These are phyloP conservation scores for Pseudocercospora musae DNA, from an alignment of 2,329 filamentous ascomycete species.

Conservation along the genomic window DNA sequence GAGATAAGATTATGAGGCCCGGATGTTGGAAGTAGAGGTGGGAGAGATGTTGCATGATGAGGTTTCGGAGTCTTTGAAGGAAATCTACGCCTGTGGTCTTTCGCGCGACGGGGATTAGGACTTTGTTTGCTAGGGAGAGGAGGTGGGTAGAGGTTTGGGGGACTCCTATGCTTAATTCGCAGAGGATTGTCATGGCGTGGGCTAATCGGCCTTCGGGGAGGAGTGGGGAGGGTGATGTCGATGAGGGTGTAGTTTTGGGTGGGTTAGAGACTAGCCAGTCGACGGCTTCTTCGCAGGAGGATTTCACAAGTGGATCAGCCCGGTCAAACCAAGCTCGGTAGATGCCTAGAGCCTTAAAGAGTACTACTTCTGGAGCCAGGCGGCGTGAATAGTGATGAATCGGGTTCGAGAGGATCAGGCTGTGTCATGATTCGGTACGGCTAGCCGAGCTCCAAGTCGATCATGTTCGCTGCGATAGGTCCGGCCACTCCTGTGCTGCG, in stretches of 20 bases:
- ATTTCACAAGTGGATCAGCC: slow-evolving; percentile 61
- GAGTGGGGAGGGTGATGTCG: slow-evolving; percentile 65
- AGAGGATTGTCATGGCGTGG: slow-evolving; percentile 73
- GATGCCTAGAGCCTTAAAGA: slow-evolving; percentile 66
- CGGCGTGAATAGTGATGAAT: slow-evolving; percentile 62
- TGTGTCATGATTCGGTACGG: slow-evolving; percentile 73
- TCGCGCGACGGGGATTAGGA: slow-evolving; percentile 60
- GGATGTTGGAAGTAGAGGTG: slow-evolving; percentile 67
- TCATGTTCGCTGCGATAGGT: slow-evolving; percentile 71
- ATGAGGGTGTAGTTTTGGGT: slow-evolving; percentile 54
- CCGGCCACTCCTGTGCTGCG: slow-evolving; percentile 66
- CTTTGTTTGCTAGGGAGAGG: slow-evolving; percentile 63
- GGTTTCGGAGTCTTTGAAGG: slow-evolving; percentile 67
- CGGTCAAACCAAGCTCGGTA: slow-evolving; percentile 66
- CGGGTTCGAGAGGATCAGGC: slow-evolving; percentile 62
- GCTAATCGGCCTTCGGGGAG: slow-evolving; percentile 70
- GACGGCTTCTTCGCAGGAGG: slow-evolving; percentile 61
- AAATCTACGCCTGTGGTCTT: slow-evolving; percentile 68
- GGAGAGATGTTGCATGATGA: slow-evolving; percentile 76
- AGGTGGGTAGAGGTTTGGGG: slow-evolving; percentile 46
- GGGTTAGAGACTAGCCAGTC: slow-evolving; percentile 54
- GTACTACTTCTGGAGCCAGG: slow-evolving; percentile 24
- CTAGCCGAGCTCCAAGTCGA: slow-evolving; percentile 79
- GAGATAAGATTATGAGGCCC: slow-evolving; percentile 73
- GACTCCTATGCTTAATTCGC: slow-evolving; percentile 60